Evolutionary conservation across 768 basidiomycete genomes (phyloP).

Genomic region (Calocera viscosa): DNA sequence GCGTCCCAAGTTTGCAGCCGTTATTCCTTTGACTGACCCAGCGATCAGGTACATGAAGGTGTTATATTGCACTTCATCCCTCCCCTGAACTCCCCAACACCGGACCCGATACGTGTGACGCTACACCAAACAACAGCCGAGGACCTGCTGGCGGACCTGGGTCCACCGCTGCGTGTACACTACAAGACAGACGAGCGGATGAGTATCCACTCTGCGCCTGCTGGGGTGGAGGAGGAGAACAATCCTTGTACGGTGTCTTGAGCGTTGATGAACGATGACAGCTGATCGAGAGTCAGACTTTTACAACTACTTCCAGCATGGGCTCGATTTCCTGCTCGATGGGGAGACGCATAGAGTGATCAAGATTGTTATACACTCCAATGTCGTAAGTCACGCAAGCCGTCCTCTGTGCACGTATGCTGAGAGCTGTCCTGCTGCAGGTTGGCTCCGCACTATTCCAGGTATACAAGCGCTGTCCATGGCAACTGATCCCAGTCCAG

Average conservation of each 20-base stretch:
- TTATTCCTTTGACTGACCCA: neutral
- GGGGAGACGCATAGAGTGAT: conserved; percentile 56
- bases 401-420: neutral
- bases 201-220: conserved; percentile 56
- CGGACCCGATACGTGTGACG: conserved; percentile 41
- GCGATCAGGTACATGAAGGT: conserved; percentile 55
- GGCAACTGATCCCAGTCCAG: conserved; percentile 43
- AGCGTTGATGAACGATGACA: conserved; percentile 22
- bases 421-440: conserved; percentile 30
- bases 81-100: conserved; percentile 24
- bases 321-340: conserved; percentile 74
- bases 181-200: conserved; percentile 85
- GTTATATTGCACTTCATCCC: conserved; percentile 58
- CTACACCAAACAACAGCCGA: conserved; percentile 71
- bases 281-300: conserved; percentile 44
- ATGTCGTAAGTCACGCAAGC: conserved; percentile 47
- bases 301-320: conserved; percentile 88
- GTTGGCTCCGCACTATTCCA: conserved; percentile 84
- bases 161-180: conserved; percentile 60
- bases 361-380: conserved; percentile 81
- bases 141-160: conserved; percentile 66
- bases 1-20: neutral
- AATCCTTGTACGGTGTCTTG: conserved; percentile 20
- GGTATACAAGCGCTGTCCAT: conserved; percentile 80
- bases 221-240: conserved; percentile 26